These are phyloP conservation scores for Petunia axillaris DNA, from an alignment of 257 asterid species.

Conservation along the genomic window DNA sequence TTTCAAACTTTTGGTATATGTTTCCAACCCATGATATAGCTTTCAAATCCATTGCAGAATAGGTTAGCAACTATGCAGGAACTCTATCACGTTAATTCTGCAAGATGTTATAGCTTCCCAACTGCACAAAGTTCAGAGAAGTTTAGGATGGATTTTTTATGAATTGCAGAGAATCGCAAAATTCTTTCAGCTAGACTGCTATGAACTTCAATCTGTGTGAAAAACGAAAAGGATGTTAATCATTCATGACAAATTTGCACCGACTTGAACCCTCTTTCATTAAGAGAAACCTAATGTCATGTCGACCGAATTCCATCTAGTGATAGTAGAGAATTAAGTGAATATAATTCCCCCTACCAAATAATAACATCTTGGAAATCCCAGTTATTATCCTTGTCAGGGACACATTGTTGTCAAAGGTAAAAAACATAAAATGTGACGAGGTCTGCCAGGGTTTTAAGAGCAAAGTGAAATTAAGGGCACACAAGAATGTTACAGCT, in stretches of 20 bases:
- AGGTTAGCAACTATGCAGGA: slow-evolving; percentile 21
- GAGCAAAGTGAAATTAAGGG: too few species aligned
- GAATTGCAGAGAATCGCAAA: not conserved
- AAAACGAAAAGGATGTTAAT: not conserved
- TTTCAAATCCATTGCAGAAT: slow-evolving; percentile 61
- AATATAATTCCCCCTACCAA: too few species aligned
- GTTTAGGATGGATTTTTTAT: not conserved
- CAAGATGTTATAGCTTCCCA: slow-evolving; percentile 23
- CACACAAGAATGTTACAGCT: too few species aligned
- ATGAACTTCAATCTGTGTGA: slow-evolving; percentile 3
- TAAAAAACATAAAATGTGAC: too few species aligned
- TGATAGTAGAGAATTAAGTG: too few species aligned
- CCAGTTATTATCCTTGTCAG: too few species aligned
- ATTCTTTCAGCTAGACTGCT: not conserved
- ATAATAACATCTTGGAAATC: too few species aligned
- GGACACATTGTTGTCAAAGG: too few species aligned
- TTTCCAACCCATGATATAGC: slow-evolving; percentile 82
- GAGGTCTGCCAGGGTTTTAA: too few species aligned
- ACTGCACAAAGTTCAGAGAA: slow-evolving; percentile 33
- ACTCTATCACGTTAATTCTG: slow-evolving; percentile 20
- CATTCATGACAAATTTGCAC: not conserved
- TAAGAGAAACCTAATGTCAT: too few species aligned
- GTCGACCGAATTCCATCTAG: too few species aligned
- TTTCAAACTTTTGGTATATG: slow-evolving; percentile 68
- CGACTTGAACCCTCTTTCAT: too few species aligned